A percentile compares a stretch with the other conserved stretches of the same genome.
Conservation (phyloP, 164 flowering plant species). For the Liriodendron chinense region DNA sequence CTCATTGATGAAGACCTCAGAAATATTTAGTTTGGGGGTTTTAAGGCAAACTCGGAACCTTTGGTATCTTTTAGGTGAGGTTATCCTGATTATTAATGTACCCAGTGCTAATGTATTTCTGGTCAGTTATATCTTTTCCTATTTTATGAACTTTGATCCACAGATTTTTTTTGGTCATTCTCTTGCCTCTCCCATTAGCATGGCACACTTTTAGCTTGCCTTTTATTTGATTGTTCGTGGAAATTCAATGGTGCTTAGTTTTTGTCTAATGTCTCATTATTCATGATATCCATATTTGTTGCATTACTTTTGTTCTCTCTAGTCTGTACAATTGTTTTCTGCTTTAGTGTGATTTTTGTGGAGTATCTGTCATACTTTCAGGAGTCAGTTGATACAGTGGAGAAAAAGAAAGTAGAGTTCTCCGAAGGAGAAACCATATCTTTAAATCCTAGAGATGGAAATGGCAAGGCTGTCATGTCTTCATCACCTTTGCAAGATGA, state of each 20-base stretch:
- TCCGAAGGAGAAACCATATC: conserved; percentile 4
- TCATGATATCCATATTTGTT: neutral
- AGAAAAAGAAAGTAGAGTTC: neutral
- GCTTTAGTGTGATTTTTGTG: neutral
- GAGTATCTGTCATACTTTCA: neutral
- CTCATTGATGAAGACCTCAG: no score
- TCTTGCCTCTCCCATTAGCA: no score
- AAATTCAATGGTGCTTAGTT: neutral
- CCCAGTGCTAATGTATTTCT: no score
- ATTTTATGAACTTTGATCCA: no score
- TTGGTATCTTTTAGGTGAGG: no score
- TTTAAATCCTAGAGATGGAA: conserved; percentile 6
- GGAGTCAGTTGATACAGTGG: neutral
- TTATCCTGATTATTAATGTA: no score
- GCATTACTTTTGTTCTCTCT: neutral
- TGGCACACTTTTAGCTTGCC: neutral
- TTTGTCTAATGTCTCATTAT: neutral
- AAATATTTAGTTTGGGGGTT: no score
- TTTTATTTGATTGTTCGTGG: neutral
- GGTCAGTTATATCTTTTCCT: no score
- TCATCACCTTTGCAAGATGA: conserved; percentile 16
- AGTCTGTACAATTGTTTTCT: neutral
- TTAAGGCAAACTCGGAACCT: no score
- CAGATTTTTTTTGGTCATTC: no score
- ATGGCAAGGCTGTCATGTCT: conserved; percentile 12